These are phyloP conservation scores for Atalantia buxifolia DNA, from an alignment of 345 rosid species.

Conservation along the genomic window DNA sequence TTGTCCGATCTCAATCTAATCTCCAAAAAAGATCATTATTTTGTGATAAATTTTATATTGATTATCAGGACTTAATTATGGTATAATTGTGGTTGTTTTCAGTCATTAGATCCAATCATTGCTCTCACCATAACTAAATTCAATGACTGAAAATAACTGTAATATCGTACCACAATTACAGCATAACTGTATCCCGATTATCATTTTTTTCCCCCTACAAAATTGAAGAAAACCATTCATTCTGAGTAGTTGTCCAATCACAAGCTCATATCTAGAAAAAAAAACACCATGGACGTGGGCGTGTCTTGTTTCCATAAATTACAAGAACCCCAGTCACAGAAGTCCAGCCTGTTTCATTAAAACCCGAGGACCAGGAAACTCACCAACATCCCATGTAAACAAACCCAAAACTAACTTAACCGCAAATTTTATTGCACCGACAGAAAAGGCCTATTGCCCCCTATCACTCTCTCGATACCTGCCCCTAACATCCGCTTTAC, in stretches of 20 bases:
- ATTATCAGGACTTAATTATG: too few species aligned
- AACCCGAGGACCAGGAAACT: neutral
- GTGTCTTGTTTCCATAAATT: neutral
- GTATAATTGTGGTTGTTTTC: too few species aligned
- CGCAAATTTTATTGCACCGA: neutral
- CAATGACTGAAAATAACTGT: too few species aligned
- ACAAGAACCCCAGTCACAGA: neutral
- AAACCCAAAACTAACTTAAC: neutral
- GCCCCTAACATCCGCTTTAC: conserved; percentile 15
- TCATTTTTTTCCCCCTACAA: too few species aligned
- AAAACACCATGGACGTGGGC: neutral
- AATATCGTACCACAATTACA: too few species aligned
- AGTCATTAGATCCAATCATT: too few species aligned
- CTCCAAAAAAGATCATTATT: too few species aligned
- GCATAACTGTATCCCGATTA: too few species aligned
- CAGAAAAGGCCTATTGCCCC: neutral
- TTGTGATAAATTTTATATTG: too few species aligned
- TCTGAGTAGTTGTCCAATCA: neutral
- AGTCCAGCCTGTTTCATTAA: neutral
- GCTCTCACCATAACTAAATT: too few species aligned
- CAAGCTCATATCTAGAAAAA: neutral
- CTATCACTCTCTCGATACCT: neutral
- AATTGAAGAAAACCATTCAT: neutral
- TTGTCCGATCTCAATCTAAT: too few species aligned
- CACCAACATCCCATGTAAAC: neutral